Evolutionary conservation across 2,329 filamentous ascomycete species (phyloP).

Genomic region (Pseudogymnoascus destructans): DNA sequence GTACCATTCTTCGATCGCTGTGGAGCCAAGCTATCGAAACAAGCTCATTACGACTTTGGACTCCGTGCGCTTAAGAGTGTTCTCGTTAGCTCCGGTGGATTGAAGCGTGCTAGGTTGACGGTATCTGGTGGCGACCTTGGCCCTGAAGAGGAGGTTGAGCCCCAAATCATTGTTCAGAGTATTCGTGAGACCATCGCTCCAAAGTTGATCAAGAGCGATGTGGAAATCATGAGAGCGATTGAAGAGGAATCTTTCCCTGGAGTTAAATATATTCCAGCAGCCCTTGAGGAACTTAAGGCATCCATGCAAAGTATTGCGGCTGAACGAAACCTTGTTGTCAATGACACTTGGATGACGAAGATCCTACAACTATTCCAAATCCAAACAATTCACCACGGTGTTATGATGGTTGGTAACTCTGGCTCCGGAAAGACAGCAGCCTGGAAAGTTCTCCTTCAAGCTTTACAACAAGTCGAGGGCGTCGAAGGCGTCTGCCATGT

Average conservation of each 20-base stretch:
- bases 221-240: conserved; percentile 73
- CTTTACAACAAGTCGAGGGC: conserved; percentile 78
- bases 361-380: conserved; percentile 96
- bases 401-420: conserved; percentile 99
- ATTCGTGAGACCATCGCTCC: conserved; percentile 96
- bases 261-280: conserved; percentile 82
- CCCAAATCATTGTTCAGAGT: conserved; percentile 97
- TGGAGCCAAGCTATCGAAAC: conserved; percentile 68
- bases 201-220: conserved; percentile 87
- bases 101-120: conserved; percentile 74
- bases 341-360: conserved; percentile 94
- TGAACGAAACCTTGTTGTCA: conserved; percentile 79
- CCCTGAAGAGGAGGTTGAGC: conserved; percentile 66
- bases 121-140: conserved; percentile 41
- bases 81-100: conserved; percentile 87
- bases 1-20: conserved; percentile 98
- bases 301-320: conserved; percentile 73
- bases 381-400: conserved; percentile 93
- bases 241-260: conserved; percentile 83
- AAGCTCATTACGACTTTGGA: conserved; percentile 98
- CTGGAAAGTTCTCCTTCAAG: conserved; percentile 85
- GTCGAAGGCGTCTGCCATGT: conserved; percentile 93
- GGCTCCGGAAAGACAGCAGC: conserved; percentile 94
- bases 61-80: conserved; percentile 97
- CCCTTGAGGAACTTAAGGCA: conserved; percentile 63